These are phyloP conservation scores for Penicillium janthinellum DNA, from an alignment of 2,329 filamentous ascomycete species.

Conservation along the genomic window DNA sequence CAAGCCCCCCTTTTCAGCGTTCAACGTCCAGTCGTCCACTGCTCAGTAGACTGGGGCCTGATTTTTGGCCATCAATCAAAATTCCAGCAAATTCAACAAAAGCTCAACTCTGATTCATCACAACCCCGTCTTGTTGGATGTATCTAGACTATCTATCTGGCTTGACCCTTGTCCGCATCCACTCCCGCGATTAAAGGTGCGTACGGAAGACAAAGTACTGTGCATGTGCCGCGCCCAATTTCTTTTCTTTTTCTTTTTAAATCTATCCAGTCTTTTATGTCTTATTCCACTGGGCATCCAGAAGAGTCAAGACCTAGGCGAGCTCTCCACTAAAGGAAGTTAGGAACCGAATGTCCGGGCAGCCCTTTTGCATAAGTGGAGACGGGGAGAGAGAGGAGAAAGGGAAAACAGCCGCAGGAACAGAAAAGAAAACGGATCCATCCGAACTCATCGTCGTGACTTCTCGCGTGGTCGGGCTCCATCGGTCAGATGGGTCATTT, in stretches of 20 bases:
- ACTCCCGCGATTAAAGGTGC: not conserved
- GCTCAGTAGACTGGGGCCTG: conserved; percentile 12
- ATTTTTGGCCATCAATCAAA: conserved; percentile 14
- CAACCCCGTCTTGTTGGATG: conserved; percentile 21
- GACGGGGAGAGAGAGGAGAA: conserved; percentile 17
- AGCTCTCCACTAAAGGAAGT: conserved; percentile 20
- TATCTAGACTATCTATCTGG: conserved; percentile 11
- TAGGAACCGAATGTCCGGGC: conserved; percentile 37
- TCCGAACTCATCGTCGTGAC: conserved; percentile 27
- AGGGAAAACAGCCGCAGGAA: conserved; percentile 33
- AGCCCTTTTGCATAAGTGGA: conserved; percentile 32
- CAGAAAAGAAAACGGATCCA: conserved; percentile 30
- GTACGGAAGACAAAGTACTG: conserved; percentile 16
- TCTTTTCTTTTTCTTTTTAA: not conserved
- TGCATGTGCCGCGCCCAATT: conserved; percentile 9
- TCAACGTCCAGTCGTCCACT: conserved; percentile 24
- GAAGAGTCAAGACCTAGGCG: conserved; percentile 5
- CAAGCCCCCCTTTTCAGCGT: conserved; percentile 28
- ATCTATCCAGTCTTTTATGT: not conserved
- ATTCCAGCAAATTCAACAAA: conserved; percentile 15
- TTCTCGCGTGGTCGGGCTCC: conserved; percentile 28
- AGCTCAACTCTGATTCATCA: conserved; percentile 25
- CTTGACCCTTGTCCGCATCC: not conserved
- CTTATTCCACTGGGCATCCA: not conserved
- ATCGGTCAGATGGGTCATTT: conserved; percentile 20